Percentiles rank a stretch among this genome's conserved stretches.
Evolutionary conservation across 2,329 filamentous ascomycete genomes (phyloP).

Genomic region (Escovopsis sp.): DNA sequence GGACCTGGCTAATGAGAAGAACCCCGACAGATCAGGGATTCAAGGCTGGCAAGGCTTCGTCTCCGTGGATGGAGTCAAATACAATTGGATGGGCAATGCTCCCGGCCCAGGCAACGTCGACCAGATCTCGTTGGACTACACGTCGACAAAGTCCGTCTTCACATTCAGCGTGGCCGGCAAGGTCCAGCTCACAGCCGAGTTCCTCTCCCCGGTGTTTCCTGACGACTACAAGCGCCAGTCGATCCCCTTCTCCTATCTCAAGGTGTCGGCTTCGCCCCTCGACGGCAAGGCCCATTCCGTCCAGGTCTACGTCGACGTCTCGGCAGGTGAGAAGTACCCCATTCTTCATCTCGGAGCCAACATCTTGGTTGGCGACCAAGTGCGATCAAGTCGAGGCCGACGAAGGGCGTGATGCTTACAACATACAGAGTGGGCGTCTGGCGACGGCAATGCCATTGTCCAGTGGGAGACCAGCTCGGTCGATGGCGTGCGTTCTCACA

Average conservation of each 20-base stretch:
- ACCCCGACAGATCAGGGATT: conserved; percentile 21
- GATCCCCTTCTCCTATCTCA: conserved; percentile 54
- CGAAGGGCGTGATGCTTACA: conserved; percentile 15
- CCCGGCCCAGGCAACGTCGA: conserved; percentile 33
- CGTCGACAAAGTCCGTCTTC: conserved; percentile 58
- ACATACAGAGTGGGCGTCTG: conserved; percentile 56
- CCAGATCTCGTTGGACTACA: conserved; percentile 53
- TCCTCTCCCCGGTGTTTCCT: conserved; percentile 55
- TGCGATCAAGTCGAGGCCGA: conserved; percentile 2
- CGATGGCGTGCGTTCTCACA: conserved; percentile 46
- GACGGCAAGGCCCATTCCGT: conserved; percentile 50
- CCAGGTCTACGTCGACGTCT: conserved; percentile 59
- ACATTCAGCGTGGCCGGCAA: conserved; percentile 47
- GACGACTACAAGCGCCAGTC: conserved; percentile 53
- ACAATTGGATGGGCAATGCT: conserved; percentile 54
- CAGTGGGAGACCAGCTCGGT: conserved; percentile 45
- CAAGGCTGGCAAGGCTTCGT: conserved; percentile 56
- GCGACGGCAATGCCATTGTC: conserved; percentile 39
- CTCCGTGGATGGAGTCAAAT: conserved; percentile 47
- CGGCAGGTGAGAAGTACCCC: conserved; percentile 16
- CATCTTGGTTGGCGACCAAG: too few species aligned
- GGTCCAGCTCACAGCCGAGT: conserved; percentile 52
- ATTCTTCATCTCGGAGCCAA: not conserved
- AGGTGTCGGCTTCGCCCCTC: conserved; percentile 45
- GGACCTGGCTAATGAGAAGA: not conserved